Conservation (phyloP, 257 asterid genomes). For the Capsicum pubescens region DNA sequence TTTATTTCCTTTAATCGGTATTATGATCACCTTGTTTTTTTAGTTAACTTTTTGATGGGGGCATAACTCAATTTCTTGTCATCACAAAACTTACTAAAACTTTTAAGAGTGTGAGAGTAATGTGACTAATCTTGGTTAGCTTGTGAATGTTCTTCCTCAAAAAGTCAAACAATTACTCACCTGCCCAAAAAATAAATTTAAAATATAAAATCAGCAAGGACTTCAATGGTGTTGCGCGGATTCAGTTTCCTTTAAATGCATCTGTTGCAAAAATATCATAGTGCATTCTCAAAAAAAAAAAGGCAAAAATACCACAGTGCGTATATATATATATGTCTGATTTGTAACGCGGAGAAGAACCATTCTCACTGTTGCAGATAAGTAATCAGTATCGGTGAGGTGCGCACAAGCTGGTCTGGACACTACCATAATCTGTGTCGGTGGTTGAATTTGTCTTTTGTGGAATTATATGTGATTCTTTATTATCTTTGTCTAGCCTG, state of each 20-base stretch:
- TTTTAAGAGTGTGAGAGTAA: not conserved
- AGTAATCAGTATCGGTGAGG: not conserved
- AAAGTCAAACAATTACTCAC: not conserved
- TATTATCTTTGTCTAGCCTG: not conserved
- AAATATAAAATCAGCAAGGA: not conserved
- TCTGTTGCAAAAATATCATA: not conserved
- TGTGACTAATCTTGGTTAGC: not conserved
- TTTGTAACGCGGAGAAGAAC: not conserved
- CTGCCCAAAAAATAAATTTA: not conserved
- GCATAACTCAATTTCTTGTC: slow-evolving; percentile 21
- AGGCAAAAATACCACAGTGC: not conserved
- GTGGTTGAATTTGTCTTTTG: slow-evolving; percentile 4
- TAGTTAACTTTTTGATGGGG: not conserved
- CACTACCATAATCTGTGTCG: not conserved
- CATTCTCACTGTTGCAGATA: not conserved
- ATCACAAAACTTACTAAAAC: not conserved
- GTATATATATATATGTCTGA: not conserved
- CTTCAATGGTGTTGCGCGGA: not conserved
- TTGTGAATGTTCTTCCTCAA: not conserved
- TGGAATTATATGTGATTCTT: not conserved
- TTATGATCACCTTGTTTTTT: not conserved
- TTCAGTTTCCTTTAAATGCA: slow-evolving; percentile 8
- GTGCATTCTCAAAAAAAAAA: not conserved
- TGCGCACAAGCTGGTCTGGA: not conserved
- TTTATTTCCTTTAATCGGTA: not conserved